Base-by-base conservation (phyloP, 1,284 basidiomycete genomes). In the Puccinia brachypodii region DNA sequence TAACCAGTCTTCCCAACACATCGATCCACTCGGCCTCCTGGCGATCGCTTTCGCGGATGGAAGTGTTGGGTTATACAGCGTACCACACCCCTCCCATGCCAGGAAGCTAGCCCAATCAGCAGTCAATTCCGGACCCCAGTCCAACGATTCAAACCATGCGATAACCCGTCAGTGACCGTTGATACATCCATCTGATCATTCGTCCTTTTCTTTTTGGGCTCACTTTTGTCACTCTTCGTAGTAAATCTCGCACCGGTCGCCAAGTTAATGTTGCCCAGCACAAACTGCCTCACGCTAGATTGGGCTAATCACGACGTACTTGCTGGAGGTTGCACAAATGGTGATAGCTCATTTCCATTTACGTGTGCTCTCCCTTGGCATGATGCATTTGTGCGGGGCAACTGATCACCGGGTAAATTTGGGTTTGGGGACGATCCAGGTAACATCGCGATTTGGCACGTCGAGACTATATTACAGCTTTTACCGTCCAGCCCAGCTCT, bases 41-140 rank as follows among this genome's bases (percentile, higher is more conserved):
- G 93, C 91, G 0, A 94, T 92, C 0, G 90, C 92, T 0, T 95
- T 95, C 82, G 91, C 92, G 84, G 94, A 96, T 85, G 94, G 95
- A 0, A 91, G 92, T 0, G 86, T 95, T 25, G 90, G 90, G 0
- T 86, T 96, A 33, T 94, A 91, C 84, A 88, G 89, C 1, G 89
- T 96, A 0, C 94, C 94, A 1, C 90, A 92, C 82, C 94, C 94
- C 0, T 85, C 50, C 25, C 64, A 56, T 33, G 62, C 19, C 62
- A 56, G 11, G 87, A n/a, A 80, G 60, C 7, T 50, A 86, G 47
- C 81, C 85, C 38, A 42, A 42, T 44, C 44, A 50, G 47, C 50
- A 71, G 22, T 76, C 19, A n/a, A 44, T 56, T 28, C 28, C 9
- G 11, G 25, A 66, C 28, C 76, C 56, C 44, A 62, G 73, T 44